Base-by-base conservation (phyloP, 78 protist species). In the Dictyostelium intermedium region DNA sequence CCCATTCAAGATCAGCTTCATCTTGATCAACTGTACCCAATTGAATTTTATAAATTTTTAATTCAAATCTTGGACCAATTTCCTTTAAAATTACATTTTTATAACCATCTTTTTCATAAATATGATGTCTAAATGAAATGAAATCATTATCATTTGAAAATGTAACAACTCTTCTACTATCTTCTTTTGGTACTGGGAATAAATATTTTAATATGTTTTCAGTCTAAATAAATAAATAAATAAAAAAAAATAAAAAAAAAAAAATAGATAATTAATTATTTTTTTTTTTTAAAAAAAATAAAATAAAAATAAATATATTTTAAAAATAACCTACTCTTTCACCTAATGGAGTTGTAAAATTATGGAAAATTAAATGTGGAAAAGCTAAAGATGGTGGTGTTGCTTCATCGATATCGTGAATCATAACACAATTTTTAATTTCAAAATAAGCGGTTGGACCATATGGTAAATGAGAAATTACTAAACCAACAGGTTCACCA, bases 371-470 rank as follows among this genome's bases (percentile, higher is more conserved):
- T 18, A 99, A 93, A 92, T 99, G 99, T 60, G 99, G 99, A 73
- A 69, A 93, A 20, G 94, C 98, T 79, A 98, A 98, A 4, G 98
- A 85, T 37, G 97, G 82, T 61, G 73, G 86, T 27, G 86, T 45
- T 23, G 92, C 47, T 18, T 91, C 97, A 50, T 61, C 69, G 35
- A 99, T 84, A 61, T 99, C 99, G 83, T 99, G 99, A 5, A 99
- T 92, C 95, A 97, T 72, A 6, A 99, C 98, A 2, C 96, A 96
- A 50, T 99, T 99, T 63, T 37, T 4, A 41, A 99, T 86, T 10
- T 97, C 91, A 41, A 99, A 99, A 91, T 96, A 99, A 7, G 99
- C 99, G 0, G 99, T 99, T 7, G 99, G 99, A 0, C 99, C 99
- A 89, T 97, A 93, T 23, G 99, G 99, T 53, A 99, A 10, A 91